Evolutionary conservation across 768 basidiomycete genomes (phyloP).

Genomic region (Naematelia aurantialba): DNA sequence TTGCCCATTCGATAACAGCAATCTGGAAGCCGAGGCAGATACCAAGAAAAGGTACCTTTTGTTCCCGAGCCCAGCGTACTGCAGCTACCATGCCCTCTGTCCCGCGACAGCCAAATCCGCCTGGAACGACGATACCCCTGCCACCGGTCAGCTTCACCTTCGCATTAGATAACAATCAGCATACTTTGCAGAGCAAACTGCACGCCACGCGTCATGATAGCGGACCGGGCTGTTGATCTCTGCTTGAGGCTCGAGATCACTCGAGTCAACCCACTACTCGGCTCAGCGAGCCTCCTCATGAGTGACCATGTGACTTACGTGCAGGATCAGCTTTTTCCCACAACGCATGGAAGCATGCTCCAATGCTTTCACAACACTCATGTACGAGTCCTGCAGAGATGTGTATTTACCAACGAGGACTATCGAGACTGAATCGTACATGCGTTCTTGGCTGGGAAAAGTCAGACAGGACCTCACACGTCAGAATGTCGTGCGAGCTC

Average conservation of each 20-base stretch:
- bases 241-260: constrained; percentile 76
- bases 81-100: constrained; percentile 97
- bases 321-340: constrained; percentile 72
- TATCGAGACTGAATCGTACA: constrained; percentile 82
- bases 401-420: constrained; percentile 97
- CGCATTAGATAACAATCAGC: constrained; percentile 40
- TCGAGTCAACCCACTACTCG: constrained; percentile 88
- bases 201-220: constrained; percentile 94
- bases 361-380: constrained; percentile 93
- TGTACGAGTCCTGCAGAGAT: constrained; percentile 93
- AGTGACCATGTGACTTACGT: constrained; percentile 56
- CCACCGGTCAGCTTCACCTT: background rate
- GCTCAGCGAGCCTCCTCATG: constrained; percentile 8
- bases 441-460: constrained; percentile 73
- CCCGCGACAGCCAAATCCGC: constrained; percentile 89
- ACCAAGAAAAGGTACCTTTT: constrained; percentile 89
- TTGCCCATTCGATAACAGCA: constrained; percentile 90
- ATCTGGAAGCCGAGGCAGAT: constrained; percentile 98
- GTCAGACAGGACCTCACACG: background rate
- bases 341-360: constrained; percentile 96
- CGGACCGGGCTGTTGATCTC: constrained; percentile 74
- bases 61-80: constrained; percentile 95
- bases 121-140: constrained; percentile 94
- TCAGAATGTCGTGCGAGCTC: constrained; percentile 32
- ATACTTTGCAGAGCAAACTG: constrained; percentile 82